These are phyloP conservation scores for Cystobasidium tubakii DNA, from an alignment of 768 basidiomycete species.

Conservation along the genomic window DNA sequence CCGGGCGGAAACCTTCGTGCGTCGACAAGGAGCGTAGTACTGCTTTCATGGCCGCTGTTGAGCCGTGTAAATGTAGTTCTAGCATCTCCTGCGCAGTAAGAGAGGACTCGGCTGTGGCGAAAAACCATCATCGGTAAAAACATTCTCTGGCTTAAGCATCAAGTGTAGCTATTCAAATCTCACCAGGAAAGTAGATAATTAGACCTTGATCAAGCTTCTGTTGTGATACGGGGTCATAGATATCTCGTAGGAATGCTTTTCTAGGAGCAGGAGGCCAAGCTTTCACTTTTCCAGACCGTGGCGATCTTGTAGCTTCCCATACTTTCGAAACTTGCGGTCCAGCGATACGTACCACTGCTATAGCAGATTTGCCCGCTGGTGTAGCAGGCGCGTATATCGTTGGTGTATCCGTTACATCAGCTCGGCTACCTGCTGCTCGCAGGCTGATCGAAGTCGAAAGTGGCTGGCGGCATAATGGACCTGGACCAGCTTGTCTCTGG, in stretches of 20 bases:
- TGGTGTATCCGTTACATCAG: not conserved
- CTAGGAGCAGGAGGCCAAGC: slow-evolving; percentile 56
- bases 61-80: slow-evolving; percentile 82
- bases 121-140: too few species aligned
- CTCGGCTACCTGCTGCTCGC: too few species aligned
- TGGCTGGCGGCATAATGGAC: too few species aligned
- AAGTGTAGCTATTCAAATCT: slow-evolving; percentile 27
- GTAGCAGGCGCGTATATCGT: slow-evolving; percentile 87
- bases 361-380: slow-evolving; percentile 74
- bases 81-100: slow-evolving; percentile 77
- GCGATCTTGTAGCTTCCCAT: slow-evolving; percentile 51
- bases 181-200: slow-evolving; percentile 74
- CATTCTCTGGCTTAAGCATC: not conserved
- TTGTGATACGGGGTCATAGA: slow-evolving; percentile 60
- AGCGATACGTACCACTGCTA: slow-evolving; percentile 75
- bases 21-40: slow-evolving; percentile 59
- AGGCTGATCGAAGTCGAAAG: not conserved
- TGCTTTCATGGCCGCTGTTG: slow-evolving; percentile 69
- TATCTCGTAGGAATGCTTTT: slow-evolving; percentile 64
- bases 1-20: slow-evolving; percentile 65
- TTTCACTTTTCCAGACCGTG: slow-evolving; percentile 30
- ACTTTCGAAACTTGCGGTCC: slow-evolving; percentile 66
- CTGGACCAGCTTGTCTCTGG: not conserved
- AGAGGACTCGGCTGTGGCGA: slow-evolving; percentile 61
- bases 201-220: slow-evolving; percentile 72